Evolutionary conservation across 2,329 filamentous ascomycete genomes (phyloP), one percentile per base, ranked within the genome.

Genomic region (Sporothrix euskadiensis): DNA sequence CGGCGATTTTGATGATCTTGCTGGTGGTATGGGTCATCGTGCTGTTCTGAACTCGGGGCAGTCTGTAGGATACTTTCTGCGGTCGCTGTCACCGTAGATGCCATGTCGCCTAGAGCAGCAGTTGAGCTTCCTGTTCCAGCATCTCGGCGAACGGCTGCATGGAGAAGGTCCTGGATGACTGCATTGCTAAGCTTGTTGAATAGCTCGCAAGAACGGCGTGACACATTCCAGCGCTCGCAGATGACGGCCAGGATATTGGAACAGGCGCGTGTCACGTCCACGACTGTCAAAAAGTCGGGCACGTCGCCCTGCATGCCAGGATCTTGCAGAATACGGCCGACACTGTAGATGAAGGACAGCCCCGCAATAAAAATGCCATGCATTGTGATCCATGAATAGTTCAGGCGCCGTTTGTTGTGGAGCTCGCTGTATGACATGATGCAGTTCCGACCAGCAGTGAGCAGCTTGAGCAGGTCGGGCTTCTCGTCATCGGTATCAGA

Each of bases 111-210:
- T 0, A 54, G 41, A 3, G 41, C 12, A 44, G 9, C 9, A 9
- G 9, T 12, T 12, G 9, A 12, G 9, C 9, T 54, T 3, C n/a
- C 19, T 54, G 49, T 12, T 8, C 41, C 26, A 32, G 32, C 19
- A 22, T 61, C 57, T 12, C 57, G 57, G 19, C 57, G 57, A 7
- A 61, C 35, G 4, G 32, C 19, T 1, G 57, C 57, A 2, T 39
- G 57, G 3, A 61, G 57, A 3, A 30, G n/a, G 8, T 70, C 68
- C 10, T 39, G 32, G 32, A 70, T 70, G 9, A 70, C 68, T 52
- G 68, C 68, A 32, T 70, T 70, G 68, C 68, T 70, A 9, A 70
- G 68, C 32, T 57, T 57, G 68, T 70, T 70, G 52, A 70, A 70
- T 1, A 70, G 52, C 6, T 57, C 68, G 12, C 68, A 70, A 3